A percentile compares a stretch with the other conserved stretches of the same genome.
phyloP scores from a whole-genome alignment of 371 early-diverging fungal species.

The Zancudomyces culisetae region DNA sequence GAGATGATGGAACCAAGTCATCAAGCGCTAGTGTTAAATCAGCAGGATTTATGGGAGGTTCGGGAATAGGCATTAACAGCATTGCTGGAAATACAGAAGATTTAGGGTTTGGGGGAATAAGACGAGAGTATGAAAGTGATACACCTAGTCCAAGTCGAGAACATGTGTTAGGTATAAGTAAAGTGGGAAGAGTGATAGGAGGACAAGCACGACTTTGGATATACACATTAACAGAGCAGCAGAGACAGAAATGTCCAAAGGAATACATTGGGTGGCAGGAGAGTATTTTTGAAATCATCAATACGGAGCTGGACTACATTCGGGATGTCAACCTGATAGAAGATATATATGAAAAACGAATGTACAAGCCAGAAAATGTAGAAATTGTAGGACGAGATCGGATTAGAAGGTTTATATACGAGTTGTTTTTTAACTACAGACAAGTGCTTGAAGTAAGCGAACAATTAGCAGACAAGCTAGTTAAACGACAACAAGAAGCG shows the following conservation, averaged over 20 bases:
- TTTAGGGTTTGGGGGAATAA: conserved; percentile 29
- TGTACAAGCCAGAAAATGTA: conserved; percentile 6
- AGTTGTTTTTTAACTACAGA: conserved; percentile 32
- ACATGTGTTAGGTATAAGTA: conserved; percentile 21
- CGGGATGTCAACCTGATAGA: conserved; percentile 34
- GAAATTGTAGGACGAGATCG: conserved; percentile 2
- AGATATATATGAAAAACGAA: conserved; percentile 23
- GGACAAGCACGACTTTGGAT: conserved; percentile 17
- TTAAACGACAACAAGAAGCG: conserved; percentile 22
- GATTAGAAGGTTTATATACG: conserved; percentile 17
- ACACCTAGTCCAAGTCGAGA: conserved; percentile 19
- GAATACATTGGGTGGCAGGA: conserved; percentile 32
- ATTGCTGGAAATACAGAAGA: conserved; percentile 16
- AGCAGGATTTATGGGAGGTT: conserved; percentile 5
- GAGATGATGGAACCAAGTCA: conserved; percentile 31
- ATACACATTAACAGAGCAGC: conserved; percentile 13
- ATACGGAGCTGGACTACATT: conserved; percentile 33
- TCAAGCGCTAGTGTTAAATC: conserved; percentile 22
- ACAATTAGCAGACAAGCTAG: conserved; percentile 20
- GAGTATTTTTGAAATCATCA: conserved; percentile 37
- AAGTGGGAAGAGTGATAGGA: neutral
- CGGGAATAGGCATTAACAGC: neutral
- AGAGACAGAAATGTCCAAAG: conserved; percentile 12
- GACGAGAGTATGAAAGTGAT: conserved; percentile 25
- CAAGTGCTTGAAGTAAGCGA: conserved; percentile 26